Evolutionary conservation across 2,329 filamentous ascomycete species (phyloP), one percentile per base, ranked within the genome.

Genomic region (Colletotrichum destructivum): DNA sequence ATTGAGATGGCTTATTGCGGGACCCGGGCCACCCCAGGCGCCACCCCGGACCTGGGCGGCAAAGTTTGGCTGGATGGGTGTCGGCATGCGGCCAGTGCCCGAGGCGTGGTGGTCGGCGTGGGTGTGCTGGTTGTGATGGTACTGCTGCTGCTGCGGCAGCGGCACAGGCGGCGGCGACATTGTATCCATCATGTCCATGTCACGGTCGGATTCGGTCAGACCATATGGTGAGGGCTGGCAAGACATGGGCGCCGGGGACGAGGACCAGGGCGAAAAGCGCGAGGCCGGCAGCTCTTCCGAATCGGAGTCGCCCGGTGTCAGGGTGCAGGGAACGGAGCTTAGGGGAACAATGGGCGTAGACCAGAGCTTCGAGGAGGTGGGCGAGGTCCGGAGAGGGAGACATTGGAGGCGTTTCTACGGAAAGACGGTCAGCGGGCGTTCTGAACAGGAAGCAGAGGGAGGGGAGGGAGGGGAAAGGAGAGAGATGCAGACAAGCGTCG

Each of bases 1-100:
- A 69, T 81, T 83, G 13, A 74, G 74, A 61, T 75, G 82, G 69
- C 61, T 82, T 75, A 74, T 52, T 49, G 64, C 59, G 44, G 69
- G 62, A 74, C 23, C 78, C 75, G 61, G 79, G 75, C 78, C 80
- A 79, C 75, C 82, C 82, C 82, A 86, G 85, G 74, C 84, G 85
- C 74, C 85, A n/a, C 87, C 87, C 67, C 86, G 84, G 31, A 89
- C 82, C 76, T 90, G 88, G 2, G 85, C 84, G 1, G 87, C 86
- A 76, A 90, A 90, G 62, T 81, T 88, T 71, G 87, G 86, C 74
- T 90, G 86, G n/a, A 90, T 89, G 2, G 88, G 88, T 2, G 89
- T 90, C 2, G 88, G 88, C 79, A 90, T 86, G 59, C 88, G 87
- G 69, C 84, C 83, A 23, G 82, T 82, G 56, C 81, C 75, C 68